Percentiles rank a stretch among this genome's conserved stretches.
Conservation (phyloP, 805 yeast species). For the Candida michaelii region DNA sequence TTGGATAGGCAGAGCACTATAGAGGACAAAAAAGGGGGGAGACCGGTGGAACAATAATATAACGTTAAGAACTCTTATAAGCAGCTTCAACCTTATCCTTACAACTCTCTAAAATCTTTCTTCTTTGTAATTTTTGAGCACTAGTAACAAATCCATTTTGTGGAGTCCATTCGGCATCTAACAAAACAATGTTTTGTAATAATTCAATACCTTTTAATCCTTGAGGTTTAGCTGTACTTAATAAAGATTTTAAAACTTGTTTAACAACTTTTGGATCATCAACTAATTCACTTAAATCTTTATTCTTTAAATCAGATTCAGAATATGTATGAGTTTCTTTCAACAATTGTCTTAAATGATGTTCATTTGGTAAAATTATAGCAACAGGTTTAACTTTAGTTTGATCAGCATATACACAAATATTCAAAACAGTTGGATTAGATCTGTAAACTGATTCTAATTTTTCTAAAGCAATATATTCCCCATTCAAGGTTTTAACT, state of each 20-base stretch:
- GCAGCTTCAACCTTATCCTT: slow-evolving; percentile 66
- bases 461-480: slow-evolving; percentile 95
- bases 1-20: no score
- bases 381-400: slow-evolving; percentile 89
- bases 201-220: slow-evolving; percentile 87
- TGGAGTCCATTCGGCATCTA: slow-evolving; percentile 97
- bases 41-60: no score
- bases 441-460: slow-evolving; percentile 90
- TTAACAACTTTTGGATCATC: slow-evolving; percentile 55
- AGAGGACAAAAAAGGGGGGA: no score
- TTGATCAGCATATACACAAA: slow-evolving; percentile 92
- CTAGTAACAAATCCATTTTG: slow-evolving; percentile 90
- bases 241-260: slow-evolving; percentile 56
- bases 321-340: slow-evolving; percentile 52
- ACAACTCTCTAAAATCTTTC: slow-evolving; percentile 73
- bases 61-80: slow-evolving; percentile 36
- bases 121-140: slow-evolving; percentile 95
- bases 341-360: slow-evolving; percentile 53
- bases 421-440: slow-evolving; percentile 68
- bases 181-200: slow-evolving; percentile 70
- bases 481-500: slow-evolving; percentile 95
- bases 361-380: slow-evolving; percentile 79
- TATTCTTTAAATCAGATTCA: slow-evolving; percentile 45
- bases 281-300: slow-evolving; percentile 48
- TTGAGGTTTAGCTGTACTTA: slow-evolving; percentile 74